Evolutionary conservation across 495 filamentous ascomycete species (phyloP), one percentile per base, ranked within the genome.

Genomic region (Aspergillus haitiensis): DNA sequence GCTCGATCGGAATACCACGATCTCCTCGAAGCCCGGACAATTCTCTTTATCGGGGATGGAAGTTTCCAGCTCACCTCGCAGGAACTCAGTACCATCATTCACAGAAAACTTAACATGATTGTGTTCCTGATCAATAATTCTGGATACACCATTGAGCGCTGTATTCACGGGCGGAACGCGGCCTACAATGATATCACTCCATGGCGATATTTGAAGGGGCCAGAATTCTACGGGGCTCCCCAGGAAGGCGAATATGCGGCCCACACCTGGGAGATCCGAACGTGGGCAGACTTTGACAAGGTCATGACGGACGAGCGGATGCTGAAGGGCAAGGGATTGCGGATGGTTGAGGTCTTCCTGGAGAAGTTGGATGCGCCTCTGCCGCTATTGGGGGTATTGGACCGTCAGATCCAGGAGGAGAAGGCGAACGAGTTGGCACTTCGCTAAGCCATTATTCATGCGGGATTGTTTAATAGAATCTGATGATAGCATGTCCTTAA

Each of bases 11-110:
- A 64, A 16, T 64, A 60, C 18, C 36, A 64, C 52, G 45, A 55
- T 11, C 52, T 62, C 39, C 44, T 53, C 9, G 44, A 56, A 5
- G 58, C 42, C 51, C 69, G 80, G 1, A 78, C 75, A 0, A 83
- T 94, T 61, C 76, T 93, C 53, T 86, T 93, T 66, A 86, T 86
- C 11, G 90, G 90, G 32, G 90, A 93, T 64, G 90, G 90, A n/a
- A 87, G 83, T 56, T 82, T 93, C 67, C 89, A 94, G 64, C 74
- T 93, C 18, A 92, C 88, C 0, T 84, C 75, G 0, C 90, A 93
- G 66, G 89, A 91, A 66, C 70, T 94, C 50, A 82, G 81, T 58
- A 91, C 88, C 12, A 90, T 93, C 74, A 81, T 93, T 51, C 81
- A 82, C 6, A 79, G 87, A 16, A 74, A 76, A 2, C 70, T 93